Conservation (phyloP, 306 rosid species). For the Calophaca sinica region DNA sequence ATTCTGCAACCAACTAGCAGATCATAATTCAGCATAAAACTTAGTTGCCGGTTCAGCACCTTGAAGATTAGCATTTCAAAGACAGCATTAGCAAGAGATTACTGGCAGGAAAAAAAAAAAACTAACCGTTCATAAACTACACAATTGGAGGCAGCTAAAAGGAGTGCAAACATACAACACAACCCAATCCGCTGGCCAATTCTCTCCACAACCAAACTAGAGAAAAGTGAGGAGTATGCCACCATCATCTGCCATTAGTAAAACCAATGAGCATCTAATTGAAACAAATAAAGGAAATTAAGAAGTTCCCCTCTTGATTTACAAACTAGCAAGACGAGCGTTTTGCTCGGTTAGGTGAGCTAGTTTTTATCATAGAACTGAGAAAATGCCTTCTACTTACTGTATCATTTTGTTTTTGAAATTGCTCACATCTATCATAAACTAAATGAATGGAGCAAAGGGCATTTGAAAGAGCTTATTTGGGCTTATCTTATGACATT, state of each 20-base stretch:
- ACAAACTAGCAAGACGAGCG: conserved; percentile 28
- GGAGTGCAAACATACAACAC: conserved; percentile 55
- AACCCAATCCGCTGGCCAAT: conserved; percentile 58
- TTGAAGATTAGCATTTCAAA: conserved; percentile 27
- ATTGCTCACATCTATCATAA: neutral
- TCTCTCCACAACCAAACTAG: conserved; percentile 67
- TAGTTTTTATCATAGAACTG: neutral
- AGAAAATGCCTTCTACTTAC: conserved; percentile 15
- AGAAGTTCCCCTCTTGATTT: neutral
- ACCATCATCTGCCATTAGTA: conserved; percentile 69
- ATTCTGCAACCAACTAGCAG: conserved; percentile 62
- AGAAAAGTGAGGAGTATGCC: conserved; percentile 65
- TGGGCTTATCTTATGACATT: too few relatives aligned
- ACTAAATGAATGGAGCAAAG: too few relatives aligned
- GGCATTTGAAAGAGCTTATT: too few relatives aligned
- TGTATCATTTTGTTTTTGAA: neutral
- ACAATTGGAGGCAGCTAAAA: conserved; percentile 53
- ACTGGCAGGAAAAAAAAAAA: neutral
- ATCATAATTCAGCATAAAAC: conserved; percentile 48
- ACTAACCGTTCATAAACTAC: conserved; percentile 61
- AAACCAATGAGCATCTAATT: conserved; percentile 30
- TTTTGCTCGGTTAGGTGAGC: neutral
- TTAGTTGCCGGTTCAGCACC: conserved; percentile 30
- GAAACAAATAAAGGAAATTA: neutral
- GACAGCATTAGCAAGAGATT: conserved; percentile 8